Conservation (phyloP, 495 filamentous ascomycete species). For the Neurospora sp. region DNA sequence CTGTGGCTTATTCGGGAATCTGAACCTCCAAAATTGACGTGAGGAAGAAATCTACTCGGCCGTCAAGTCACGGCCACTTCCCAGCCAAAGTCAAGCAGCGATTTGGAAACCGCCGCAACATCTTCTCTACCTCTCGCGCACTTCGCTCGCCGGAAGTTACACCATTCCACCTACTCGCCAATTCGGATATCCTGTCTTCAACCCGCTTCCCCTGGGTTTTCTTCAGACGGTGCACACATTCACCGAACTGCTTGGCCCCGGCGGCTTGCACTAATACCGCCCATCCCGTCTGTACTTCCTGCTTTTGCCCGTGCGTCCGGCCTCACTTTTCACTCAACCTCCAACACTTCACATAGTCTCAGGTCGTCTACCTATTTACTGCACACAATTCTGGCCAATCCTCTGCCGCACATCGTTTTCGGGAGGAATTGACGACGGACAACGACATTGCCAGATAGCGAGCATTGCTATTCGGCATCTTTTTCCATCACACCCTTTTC, state of each 20-base stretch:
- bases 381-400: not conserved
- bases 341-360: not conserved
- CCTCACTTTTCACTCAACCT: not conserved
- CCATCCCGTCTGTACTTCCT: not conserved
- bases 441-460: not conserved
- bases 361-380: not conserved
- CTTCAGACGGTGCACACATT: not conserved
- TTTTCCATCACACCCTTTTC: not conserved
- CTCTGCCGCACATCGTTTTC: not conserved
- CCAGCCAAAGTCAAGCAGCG: not conserved
- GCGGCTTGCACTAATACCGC: not conserved
- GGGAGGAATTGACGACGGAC: not conserved
- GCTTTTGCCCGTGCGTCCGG: not conserved
- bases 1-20: conserved; percentile 23
- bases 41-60: conserved; percentile 26
- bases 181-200: not conserved
- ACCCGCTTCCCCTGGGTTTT: not conserved
- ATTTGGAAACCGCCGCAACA: not conserved
- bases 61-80: not conserved
- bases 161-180: not conserved
- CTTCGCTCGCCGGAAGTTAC: not conserved
- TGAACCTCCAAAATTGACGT: conserved; percentile 24
- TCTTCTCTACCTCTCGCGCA: not conserved
- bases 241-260: not conserved
- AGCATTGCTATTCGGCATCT: not conserved